These are phyloP conservation scores for Blastomyces silverae DNA, from an alignment of 2,329 filamentous ascomycete genomes.

Conservation along the genomic window DNA sequence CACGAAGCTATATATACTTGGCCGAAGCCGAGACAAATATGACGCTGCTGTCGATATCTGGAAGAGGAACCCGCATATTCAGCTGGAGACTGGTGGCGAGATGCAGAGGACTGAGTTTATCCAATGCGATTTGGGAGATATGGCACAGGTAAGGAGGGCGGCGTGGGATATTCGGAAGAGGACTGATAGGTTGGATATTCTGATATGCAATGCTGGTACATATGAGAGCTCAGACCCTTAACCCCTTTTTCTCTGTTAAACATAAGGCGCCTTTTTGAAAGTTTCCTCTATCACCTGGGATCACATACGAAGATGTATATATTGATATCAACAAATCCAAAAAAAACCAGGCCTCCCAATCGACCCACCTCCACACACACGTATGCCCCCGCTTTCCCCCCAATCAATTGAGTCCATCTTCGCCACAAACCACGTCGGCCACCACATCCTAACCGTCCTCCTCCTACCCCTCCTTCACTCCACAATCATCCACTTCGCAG, in stretches of 20 bases:
- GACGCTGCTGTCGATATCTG: constrained; percentile 25
- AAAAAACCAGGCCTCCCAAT: constrained; percentile 21
- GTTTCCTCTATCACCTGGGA: neutral
- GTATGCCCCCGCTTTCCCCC: constrained; percentile 21
- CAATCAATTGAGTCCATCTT: constrained; percentile 47
- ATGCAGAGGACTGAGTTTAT: constrained; percentile 25
- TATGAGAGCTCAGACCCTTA: constrained; percentile 9
- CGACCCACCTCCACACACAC: constrained; percentile 20
- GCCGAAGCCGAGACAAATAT: constrained; percentile 25
- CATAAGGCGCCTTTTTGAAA: neutral
- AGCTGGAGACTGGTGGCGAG: constrained; percentile 18
- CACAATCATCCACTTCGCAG: constrained; percentile 20
- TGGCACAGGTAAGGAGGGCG: constrained; percentile 23
- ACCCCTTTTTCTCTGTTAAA: neutral
- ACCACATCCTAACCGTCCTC: constrained; percentile 47
- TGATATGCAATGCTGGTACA: constrained; percentile 33
- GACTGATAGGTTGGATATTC: constrained; percentile 28
- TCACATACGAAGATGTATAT: neutral
- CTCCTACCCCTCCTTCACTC: constrained; percentile 34
- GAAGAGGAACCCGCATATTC: constrained; percentile 21
- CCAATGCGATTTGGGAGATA: constrained; percentile 30
- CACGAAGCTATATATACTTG: constrained; percentile 29
- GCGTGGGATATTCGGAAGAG: constrained; percentile 23
- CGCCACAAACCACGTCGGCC: constrained; percentile 46
- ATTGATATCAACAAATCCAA: neutral